Evolutionary conservation across 352 stramenopile species (phyloP).

Genomic region (Phytophthora chlamydospora): DNA sequence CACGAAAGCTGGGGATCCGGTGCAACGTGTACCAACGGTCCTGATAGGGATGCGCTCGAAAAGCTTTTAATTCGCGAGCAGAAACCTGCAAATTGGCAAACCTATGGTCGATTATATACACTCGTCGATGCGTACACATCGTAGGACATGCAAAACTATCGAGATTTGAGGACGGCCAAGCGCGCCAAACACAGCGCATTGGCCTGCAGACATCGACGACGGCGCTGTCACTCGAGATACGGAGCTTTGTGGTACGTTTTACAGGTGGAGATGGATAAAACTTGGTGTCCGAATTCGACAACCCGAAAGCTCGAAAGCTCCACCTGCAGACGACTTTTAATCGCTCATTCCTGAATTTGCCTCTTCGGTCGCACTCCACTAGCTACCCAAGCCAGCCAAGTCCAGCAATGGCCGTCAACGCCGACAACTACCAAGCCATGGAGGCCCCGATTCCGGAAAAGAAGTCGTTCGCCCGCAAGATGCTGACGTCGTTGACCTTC

Average conservation of each 20-base stretch:
- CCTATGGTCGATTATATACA: slow-evolving; percentile 1
- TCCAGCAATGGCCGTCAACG: slow-evolving; percentile 11
- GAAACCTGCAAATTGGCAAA: not conserved
- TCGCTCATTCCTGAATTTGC: slow-evolving; percentile 30
- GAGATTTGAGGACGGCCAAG: slow-evolving; percentile 29
- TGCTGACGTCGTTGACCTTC: slow-evolving; percentile 62
- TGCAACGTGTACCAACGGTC: slow-evolving; percentile 16
- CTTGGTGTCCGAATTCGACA: not conserved
- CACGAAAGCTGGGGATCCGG: slow-evolving; percentile 12
- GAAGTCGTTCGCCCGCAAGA: slow-evolving; percentile 39
- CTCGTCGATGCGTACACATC: slow-evolving; percentile 3
- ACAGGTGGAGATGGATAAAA: slow-evolving; percentile 7
- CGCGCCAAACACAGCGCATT: not conserved
- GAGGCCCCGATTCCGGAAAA: slow-evolving; percentile 27
- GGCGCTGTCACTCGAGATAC: slow-evolving; percentile 7
- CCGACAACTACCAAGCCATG: slow-evolving; percentile 35
- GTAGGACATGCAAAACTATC: slow-evolving; percentile 8
- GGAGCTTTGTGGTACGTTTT: slow-evolving; percentile 2
- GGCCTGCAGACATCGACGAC: slow-evolving; percentile 5
- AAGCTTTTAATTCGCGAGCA: slow-evolving; percentile 18
- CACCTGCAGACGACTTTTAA: not conserved
- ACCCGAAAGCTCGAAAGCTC: no score
- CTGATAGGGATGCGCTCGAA: slow-evolving; percentile 11
- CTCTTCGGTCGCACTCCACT: slow-evolving; percentile 16
- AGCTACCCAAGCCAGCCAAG: slow-evolving; percentile 1